Evolutionary conservation across 108 stramenopile genomes (phyloP).

Genomic region (Parmales sp.): DNA sequence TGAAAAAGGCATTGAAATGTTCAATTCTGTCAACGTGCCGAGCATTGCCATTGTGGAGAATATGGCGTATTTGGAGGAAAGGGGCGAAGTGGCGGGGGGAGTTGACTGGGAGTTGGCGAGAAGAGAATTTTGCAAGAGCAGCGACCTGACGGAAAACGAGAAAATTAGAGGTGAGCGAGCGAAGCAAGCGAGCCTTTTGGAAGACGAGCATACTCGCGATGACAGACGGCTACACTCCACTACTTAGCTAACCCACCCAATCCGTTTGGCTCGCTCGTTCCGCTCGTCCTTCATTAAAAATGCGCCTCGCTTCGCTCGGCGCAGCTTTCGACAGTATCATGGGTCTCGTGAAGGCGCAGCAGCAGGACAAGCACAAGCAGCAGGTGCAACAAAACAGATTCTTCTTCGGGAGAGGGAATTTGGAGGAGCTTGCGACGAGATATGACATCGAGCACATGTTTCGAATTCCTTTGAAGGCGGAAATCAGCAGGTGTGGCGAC

Average conservation of each 20-base stretch:
- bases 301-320: too few relatives aligned
- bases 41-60: constrained; percentile 53
- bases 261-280: background rate
- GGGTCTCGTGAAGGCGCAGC: background rate
- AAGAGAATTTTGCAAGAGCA: background rate
- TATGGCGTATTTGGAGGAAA: constrained; percentile 42
- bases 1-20: constrained; percentile 51
- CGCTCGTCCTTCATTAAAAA: too few relatives aligned
- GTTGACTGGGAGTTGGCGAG: background rate
- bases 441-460: constrained; percentile 76
- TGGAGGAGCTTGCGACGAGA: constrained; percentile 53
- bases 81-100: background rate
- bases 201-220: background rate
- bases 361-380: background rate
- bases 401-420: constrained; percentile 74
- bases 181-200: background rate
- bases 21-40: constrained; percentile 37
- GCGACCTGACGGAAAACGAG: background rate
- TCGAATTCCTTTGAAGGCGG: constrained; percentile 57
- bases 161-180: background rate
- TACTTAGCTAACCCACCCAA: background rate
- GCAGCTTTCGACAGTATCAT: too few relatives aligned
- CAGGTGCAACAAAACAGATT: constrained; percentile 31
- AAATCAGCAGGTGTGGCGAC: constrained; percentile 68
- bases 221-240: background rate